phyloP scores from a whole-genome alignment of 352 stramenopile species.

The Saprolegnia parasitica region DNA sequence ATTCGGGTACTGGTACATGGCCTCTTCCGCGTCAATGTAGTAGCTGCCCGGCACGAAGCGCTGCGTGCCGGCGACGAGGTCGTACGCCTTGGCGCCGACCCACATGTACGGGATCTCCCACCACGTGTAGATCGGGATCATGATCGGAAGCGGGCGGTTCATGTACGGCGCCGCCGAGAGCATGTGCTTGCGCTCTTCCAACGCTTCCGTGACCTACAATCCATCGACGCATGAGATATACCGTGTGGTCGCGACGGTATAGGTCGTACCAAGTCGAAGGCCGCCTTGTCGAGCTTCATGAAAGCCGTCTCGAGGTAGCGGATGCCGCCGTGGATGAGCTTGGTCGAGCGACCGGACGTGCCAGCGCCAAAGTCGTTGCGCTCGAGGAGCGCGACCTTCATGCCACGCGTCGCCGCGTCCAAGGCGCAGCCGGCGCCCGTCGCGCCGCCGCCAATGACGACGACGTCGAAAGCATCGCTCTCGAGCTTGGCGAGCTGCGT shows the following conservation, averaged over 20 bases:
- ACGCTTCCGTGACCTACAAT: conserved; percentile 61
- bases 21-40: conserved; percentile 89
- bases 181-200: conserved; percentile 92
- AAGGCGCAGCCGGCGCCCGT: conserved; percentile 88
- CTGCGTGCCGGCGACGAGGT: conserved; percentile 86
- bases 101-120: conserved; percentile 95
- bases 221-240: not conserved
- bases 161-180: conserved; percentile 91
- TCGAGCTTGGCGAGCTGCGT: conserved; percentile 77
- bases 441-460: conserved; percentile 91
- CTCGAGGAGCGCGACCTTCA: conserved; percentile 92
- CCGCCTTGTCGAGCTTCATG: conserved; percentile 85
- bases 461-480: conserved; percentile 89
- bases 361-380: conserved; percentile 89
- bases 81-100: conserved; percentile 90
- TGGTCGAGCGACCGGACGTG: conserved; percentile 91
- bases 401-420: conserved; percentile 87
- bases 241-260: not conserved
- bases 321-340: conserved; percentile 95
- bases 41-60: conserved; percentile 84
- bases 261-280: conserved; percentile 79
- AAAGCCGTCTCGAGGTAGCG: conserved; percentile 95
- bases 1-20: conserved; percentile 93
- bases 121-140: conserved; percentile 95
- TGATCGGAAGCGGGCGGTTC: conserved; percentile 92